Evolutionary conservation across 2,329 filamentous ascomycete species (phyloP).

Genomic region (Cladobotryum protrusum): DNA sequence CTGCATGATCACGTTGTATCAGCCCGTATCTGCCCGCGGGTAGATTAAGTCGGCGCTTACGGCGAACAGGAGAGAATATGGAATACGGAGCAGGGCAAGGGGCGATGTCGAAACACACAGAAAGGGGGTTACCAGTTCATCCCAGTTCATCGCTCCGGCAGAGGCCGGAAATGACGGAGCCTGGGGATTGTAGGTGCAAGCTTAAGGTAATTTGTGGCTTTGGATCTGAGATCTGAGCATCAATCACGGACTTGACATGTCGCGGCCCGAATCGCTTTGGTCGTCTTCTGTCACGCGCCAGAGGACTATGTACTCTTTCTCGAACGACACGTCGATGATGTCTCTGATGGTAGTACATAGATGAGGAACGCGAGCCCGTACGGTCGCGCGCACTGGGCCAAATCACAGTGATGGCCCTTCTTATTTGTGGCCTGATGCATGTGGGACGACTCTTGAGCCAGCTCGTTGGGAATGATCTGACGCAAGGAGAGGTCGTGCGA

Average conservation of each 20-base stretch:
- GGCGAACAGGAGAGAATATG: no score
- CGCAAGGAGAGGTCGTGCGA: conserved; percentile 5
- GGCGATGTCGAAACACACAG: no score
- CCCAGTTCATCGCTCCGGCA: not conserved
- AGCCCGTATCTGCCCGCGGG: no score
- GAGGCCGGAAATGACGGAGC: conserved; percentile 7
- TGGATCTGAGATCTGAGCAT: conserved; percentile 8
- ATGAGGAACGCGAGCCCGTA: no score
- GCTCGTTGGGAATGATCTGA: conserved; percentile 9
- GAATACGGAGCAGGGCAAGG: no score
- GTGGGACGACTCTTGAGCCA: conserved; percentile 4
- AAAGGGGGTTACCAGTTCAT: no score
- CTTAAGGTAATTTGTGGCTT: not conserved
- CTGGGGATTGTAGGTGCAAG: conserved; percentile 1
- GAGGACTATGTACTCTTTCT: not conserved
- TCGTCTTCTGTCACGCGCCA: not conserved
- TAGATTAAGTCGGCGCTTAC: no score
- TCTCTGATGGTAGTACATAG: no score
- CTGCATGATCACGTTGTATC: no score
- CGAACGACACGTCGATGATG: no score
- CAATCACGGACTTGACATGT: conserved; percentile 6
- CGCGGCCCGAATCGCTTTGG: conserved; percentile 8
- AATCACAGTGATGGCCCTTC: no score
- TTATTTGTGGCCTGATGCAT: not conserved
- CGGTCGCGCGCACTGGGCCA: no score